Conservation (phyloP, 2,329 filamentous ascomycete genomes). For the Alternaria hordeiaustralica region DNA sequence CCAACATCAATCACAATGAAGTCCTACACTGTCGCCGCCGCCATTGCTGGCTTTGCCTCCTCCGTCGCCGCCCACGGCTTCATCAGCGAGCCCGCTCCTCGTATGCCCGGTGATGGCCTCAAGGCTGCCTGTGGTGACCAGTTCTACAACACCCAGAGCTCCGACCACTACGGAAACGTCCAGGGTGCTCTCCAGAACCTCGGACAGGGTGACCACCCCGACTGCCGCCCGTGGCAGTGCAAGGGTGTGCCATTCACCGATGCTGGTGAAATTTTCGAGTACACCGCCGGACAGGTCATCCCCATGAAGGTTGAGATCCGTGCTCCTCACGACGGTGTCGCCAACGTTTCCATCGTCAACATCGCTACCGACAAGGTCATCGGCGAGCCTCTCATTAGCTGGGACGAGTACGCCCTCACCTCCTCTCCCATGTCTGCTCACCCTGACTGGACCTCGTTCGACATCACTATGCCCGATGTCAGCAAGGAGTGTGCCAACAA, state of each 20-base stretch:
- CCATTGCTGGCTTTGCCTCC: constrained; percentile 53
- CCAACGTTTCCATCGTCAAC: constrained; percentile 66
- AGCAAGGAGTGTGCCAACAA: constrained; percentile 55
- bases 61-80: constrained; percentile 62
- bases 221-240: constrained; percentile 64
- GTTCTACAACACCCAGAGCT: constrained; percentile 59
- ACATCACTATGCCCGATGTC: constrained; percentile 62
- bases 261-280: constrained; percentile 58
- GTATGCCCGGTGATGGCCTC: constrained; percentile 61
- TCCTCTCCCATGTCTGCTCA: constrained; percentile 49
- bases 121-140: constrained; percentile 61
- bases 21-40: constrained; percentile 50
- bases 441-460: constrained; percentile 57
- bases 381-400: constrained; percentile 61
- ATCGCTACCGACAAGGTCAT: constrained; percentile 60
- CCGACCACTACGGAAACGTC: constrained; percentile 64
- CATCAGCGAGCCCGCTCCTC: constrained; percentile 56
- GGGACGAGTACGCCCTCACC: constrained; percentile 62
- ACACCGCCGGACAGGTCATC: constrained; percentile 58
- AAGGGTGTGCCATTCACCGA: constrained; percentile 65
- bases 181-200: constrained; percentile 61
- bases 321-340: constrained; percentile 61
- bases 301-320: constrained; percentile 56
- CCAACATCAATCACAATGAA: constrained; percentile 49
- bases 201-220: constrained; percentile 49